Base-by-base conservation (phyloP, 2,329 filamentous ascomycete genomes). In the Cyphellophora europaea region DNA sequence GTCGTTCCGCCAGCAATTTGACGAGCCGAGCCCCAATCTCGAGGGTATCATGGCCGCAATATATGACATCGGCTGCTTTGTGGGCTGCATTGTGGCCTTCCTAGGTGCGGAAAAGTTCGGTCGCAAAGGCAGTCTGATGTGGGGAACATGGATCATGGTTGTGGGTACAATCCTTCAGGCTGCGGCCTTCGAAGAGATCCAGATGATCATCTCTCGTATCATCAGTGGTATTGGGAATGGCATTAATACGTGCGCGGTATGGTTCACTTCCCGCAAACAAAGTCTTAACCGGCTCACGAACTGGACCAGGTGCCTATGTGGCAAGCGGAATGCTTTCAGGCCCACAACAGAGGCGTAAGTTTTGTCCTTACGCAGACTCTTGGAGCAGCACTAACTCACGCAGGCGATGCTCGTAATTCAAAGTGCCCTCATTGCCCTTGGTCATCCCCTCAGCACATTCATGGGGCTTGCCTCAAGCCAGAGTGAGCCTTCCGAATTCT, bases 361-460 rank as follows among this genome's bases (percentile, higher is more conserved):
- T 51, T 72, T 11, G 66, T 67, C 13, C 68, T 67, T 8, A 61
- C 58, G 44, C 71, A 71, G 41, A 68, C 67, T n/a, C n/a, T n/a
- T n/a, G n/a, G n/a, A n/a, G n/a, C n/a, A n/a, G n/a, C n/a, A n/a
- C n/a, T n/a, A n/a, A n/a, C n/a, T n/a, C n/a, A n/a, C n/a, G n/a
- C n/a, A n/a, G n/a, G n/a, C n/a, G n/a, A n/a, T n/a, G n/a, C n/a
- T n/a, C n/a, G n/a, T n/a, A n/a, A n/a, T n/a, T n/a, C n/a, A n/a
- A n/a, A n/a, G n/a, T n/a, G n/a, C n/a, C n/a, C n/a, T n/a, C n/a
- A n/a, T n/a, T n/a, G n/a, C n/a, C n/a, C n/a, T n/a, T n/a, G n/a
- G n/a, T n/a, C n/a, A n/a, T n/a, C n/a, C n/a, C n/a, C n/a, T n/a
- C n/a, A n/a, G n/a, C n/a, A n/a, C n/a, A n/a, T n/a, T n/a, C n/a